Percentiles rank a stretch among this genome's conserved stretches.
These are phyloP conservation scores for Gastrodia elata DNA, from an alignment of 106 monocot species.

Conservation along the genomic window DNA sequence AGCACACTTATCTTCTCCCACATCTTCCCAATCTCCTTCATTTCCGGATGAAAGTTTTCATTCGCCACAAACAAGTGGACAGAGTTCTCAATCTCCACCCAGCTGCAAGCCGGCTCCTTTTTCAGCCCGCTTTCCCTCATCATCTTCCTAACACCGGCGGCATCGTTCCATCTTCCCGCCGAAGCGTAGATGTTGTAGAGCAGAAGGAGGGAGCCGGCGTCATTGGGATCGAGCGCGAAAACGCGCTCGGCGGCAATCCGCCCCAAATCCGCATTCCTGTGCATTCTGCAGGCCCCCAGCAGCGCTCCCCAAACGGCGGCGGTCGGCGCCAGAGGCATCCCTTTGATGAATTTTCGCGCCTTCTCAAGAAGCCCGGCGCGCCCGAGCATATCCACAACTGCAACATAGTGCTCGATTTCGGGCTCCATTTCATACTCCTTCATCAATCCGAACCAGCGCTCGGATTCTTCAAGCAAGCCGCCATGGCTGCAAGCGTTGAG, in stretches of 20 bases:
- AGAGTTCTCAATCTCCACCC: slow-evolving; percentile 18
- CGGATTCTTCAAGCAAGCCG: slow-evolving; percentile 8
- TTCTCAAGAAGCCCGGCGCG: slow-evolving; percentile 19
- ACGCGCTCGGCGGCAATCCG: slow-evolving; percentile 14
- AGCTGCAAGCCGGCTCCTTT: slow-evolving; percentile 22
- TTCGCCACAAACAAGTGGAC: slow-evolving; percentile 22
- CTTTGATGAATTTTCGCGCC: slow-evolving; percentile 3
- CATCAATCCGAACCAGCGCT: slow-evolving; percentile 11
- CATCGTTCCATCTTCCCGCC: slow-evolving; percentile 16
- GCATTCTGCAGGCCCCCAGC: slow-evolving; percentile 22
- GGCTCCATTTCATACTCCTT: slow-evolving; percentile 16
- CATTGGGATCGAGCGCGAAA: slow-evolving; percentile 15
- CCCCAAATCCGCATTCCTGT: slow-evolving; percentile 12
- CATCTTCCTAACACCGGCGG: slow-evolving; percentile 16
- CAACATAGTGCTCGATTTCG: slow-evolving; percentile 17
- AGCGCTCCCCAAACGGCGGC: slow-evolving; percentile 18
- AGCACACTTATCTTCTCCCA: slow-evolving; percentile 15
- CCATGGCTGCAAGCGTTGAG: slow-evolving; percentile 25
- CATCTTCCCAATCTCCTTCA: slow-evolving; percentile 15
- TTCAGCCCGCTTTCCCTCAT: slow-evolving; percentile 11
- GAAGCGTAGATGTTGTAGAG: slow-evolving; percentile 24
- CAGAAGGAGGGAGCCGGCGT: slow-evolving; percentile 12
- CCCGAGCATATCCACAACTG: slow-evolving; percentile 19
- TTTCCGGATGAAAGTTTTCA: slow-evolving; percentile 19
- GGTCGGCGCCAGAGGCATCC: slow-evolving; percentile 14